Evolutionary conservation across 1,139 yeast species (phyloP).

Genomic region (Magnusiomyces magnusii): DNA sequence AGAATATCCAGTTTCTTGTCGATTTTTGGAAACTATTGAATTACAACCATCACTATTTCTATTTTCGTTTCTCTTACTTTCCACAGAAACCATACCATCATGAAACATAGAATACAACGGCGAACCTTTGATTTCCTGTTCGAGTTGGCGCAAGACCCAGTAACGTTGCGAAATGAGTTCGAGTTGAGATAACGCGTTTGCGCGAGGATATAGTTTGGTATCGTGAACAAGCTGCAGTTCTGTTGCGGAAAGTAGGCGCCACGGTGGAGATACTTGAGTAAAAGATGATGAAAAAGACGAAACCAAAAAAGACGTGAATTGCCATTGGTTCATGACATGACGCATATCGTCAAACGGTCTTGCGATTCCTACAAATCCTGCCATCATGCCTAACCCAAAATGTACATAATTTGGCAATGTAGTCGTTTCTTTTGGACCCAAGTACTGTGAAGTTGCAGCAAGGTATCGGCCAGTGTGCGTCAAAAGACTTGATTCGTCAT

Average conservation of each 20-base stretch:
- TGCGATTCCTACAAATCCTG: slow-evolving; percentile 22
- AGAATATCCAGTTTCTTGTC: too few relatives aligned
- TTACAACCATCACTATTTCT: too few relatives aligned
- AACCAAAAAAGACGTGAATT: slow-evolving; percentile 7
- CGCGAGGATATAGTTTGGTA: not conserved
- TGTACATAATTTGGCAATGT: slow-evolving; percentile 14
- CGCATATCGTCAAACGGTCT: slow-evolving; percentile 22
- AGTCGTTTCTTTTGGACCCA: slow-evolving; percentile 2
- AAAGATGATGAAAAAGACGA: not conserved
- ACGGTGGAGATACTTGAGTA: too few relatives aligned
- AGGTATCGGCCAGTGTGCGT: slow-evolving; percentile 10
- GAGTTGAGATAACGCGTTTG: slow-evolving; percentile 1
- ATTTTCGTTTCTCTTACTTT: too few relatives aligned
- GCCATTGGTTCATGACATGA: slow-evolving; percentile 21
- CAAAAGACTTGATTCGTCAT: slow-evolving; percentile 9
- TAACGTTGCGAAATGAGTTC: slow-evolving; percentile 16
- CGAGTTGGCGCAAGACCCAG: slow-evolving; percentile 19
- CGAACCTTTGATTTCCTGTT: slow-evolving; percentile 19
- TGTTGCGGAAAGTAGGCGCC: not conserved
- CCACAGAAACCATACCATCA: not conserved
- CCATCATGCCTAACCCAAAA: slow-evolving; percentile 21
- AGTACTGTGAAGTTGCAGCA: slow-evolving; percentile 5
- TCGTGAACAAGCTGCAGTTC: slow-evolving; percentile 3
- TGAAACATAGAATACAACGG: slow-evolving; percentile 15
- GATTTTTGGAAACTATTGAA: too few relatives aligned